Conservation (phyloP, 2,329 filamentous ascomycete species). For the Exophiala spinifera region DNA sequence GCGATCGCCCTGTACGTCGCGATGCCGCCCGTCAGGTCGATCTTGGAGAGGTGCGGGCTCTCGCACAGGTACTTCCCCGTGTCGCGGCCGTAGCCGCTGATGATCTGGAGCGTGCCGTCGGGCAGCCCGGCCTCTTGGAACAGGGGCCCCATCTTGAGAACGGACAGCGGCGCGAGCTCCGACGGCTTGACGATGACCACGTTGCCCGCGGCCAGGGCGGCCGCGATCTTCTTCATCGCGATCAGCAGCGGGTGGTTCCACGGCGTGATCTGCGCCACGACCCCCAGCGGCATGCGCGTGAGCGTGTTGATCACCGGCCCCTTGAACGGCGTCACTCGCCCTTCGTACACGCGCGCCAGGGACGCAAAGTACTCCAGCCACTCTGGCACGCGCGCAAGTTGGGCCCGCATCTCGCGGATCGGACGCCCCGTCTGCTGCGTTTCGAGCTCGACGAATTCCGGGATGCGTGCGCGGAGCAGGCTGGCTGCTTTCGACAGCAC, state of each 20-base stretch:
- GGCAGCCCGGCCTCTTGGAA: conserved; percentile 45
- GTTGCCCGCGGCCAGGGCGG: conserved; percentile 37
- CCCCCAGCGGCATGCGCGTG: conserved; percentile 37
- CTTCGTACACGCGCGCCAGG: conserved; percentile 64
- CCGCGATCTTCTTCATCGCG: conserved; percentile 31
- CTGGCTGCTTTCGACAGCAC: conserved; percentile 60
- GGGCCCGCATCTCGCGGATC: conserved; percentile 67
- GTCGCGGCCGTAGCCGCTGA: conserved; percentile 53
- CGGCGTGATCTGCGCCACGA: conserved; percentile 40
- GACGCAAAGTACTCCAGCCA: conserved; percentile 73
- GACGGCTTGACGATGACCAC: conserved; percentile 41
- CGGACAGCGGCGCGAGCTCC: conserved; percentile 44
- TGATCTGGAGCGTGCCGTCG: conserved; percentile 42
- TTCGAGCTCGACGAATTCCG: conserved; percentile 60
- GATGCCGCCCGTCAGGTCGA: conserved; percentile 30
- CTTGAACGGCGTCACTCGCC: conserved; percentile 61
- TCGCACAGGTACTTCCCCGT: conserved; percentile 54
- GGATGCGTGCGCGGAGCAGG: conserved; percentile 53
- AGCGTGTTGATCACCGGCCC: conserved; percentile 40
- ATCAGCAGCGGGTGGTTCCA: conserved; percentile 40
- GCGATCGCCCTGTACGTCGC: conserved; percentile 30
- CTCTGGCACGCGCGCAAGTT: conserved; percentile 54
- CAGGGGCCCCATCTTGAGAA: conserved; percentile 39
- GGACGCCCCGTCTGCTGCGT: conserved; percentile 66
- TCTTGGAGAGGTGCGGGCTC: conserved; percentile 25